phyloP scores from a whole-genome alignment of 2,329 filamentous ascomycete species.

The Elsinoe arachidis region DNA sequence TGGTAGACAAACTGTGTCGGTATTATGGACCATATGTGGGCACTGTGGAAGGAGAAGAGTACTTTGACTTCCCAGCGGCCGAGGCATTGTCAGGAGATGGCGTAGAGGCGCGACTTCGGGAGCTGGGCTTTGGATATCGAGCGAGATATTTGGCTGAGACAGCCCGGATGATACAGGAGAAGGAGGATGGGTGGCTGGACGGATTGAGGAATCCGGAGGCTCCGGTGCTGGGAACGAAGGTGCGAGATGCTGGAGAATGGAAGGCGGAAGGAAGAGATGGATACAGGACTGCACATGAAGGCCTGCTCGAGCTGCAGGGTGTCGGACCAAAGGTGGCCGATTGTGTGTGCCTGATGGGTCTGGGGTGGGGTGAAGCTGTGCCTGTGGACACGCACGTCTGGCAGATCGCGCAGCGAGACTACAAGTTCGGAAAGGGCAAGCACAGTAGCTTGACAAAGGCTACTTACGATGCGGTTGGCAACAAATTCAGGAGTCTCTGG shows the following conservation, averaged over 20 bases:
- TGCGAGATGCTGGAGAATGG: constrained; percentile 39
- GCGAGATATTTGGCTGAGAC: constrained; percentile 89
- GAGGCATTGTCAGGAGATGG: constrained; percentile 59
- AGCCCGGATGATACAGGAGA: constrained; percentile 64
- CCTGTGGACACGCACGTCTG: constrained; percentile 97
- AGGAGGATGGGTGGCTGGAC: constrained; percentile 63
- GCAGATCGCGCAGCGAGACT: constrained; percentile 96
- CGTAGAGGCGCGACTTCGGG: constrained; percentile 73
- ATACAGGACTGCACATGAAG: constrained; percentile 72
- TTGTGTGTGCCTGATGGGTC: constrained; percentile 90
- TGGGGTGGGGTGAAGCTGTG: constrained; percentile 91
- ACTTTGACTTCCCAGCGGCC: constrained; percentile 81
- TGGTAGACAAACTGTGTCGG: constrained; percentile 86
- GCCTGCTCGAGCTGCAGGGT: constrained; percentile 69
- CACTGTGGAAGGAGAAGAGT: constrained; percentile 52
- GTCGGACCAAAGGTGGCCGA: constrained; percentile 96
- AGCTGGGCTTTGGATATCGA: constrained; percentile 86
- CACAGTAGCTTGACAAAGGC: constrained; percentile 78
- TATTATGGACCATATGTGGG: constrained; percentile 76
- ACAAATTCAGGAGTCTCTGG: constrained; percentile 85
- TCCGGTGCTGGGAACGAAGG: constrained; percentile 47
- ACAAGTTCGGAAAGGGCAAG: constrained; percentile 78
- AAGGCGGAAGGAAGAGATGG: constrained; percentile 48
- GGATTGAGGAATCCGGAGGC: constrained; percentile 68
- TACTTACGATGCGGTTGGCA: constrained; percentile 82